phyloP scores from a whole-genome alignment of 345 rosid species.

The Eucalyptus shirleyi region DNA sequence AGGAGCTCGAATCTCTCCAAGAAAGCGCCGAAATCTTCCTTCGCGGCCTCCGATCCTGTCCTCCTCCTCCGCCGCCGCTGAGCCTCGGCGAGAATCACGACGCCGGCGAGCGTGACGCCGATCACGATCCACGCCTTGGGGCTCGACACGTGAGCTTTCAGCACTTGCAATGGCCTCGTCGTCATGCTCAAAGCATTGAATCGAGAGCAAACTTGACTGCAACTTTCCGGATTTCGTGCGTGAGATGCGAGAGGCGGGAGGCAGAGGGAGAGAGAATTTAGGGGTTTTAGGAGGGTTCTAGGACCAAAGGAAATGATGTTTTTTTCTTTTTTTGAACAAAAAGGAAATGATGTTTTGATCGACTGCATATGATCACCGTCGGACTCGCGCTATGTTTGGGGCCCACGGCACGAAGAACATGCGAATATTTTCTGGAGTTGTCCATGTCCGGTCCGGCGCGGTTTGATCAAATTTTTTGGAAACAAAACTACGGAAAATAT shows the following conservation, averaged over 20 bases:
- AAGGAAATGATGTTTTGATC: not conserved
- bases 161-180: constrained; percentile 27
- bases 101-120: constrained; percentile 71
- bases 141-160: constrained; percentile 36
- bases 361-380: not conserved
- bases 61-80: constrained; percentile 39
- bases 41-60: constrained; percentile 3
- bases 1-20: constrained; percentile 54
- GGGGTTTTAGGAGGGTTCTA: constrained; percentile 4
- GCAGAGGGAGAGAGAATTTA: not conserved
- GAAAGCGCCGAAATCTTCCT: constrained; percentile 69
- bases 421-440: not conserved
- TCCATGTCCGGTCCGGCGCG: not conserved
- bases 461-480: not conserved
- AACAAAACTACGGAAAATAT: not conserved
- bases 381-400: not conserved
- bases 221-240: not conserved
- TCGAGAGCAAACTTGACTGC: not conserved
- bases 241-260: not conserved
- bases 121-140: constrained; percentile 72
- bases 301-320: not conserved
- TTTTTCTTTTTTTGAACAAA: too few relatives aligned
- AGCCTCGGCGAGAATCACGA: constrained; percentile 58
- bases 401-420: not conserved
- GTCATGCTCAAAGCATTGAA: constrained; percentile 12